Base-by-base conservation (phyloP, 345 rosid species). In the Lepidium sativum region DNA sequence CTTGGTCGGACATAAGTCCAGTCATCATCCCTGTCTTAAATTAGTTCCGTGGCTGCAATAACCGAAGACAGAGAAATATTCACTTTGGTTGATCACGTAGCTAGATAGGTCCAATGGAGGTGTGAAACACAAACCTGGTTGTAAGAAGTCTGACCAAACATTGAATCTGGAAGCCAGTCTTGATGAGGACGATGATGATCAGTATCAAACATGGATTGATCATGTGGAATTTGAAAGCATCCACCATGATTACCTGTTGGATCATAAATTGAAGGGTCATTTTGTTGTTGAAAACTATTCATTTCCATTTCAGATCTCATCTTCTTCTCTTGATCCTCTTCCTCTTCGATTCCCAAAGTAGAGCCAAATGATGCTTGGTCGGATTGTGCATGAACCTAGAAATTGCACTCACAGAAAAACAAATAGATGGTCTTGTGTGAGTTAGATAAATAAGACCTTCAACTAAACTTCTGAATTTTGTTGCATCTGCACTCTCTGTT, bases 91-190 rank as follows among this genome's bases (percentile, higher is more conserved):
- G 16, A 52, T 44, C 68, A 67, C 52, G 38, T 43, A 37, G 21
- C 18, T 43, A 57, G 40, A 10, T 43, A 33, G 14, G 43, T 65
- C 3, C 6, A 35, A 59, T 5, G 12, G 40, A 50, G 52, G 18
- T 40, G 43, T 40, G 37, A 44, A 74, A 68, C 35, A 58, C 76
- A 74, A 67, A 84, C 92, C 88, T 85, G 87, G 69, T 75, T 80
- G 80, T 81, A 83, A 47, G 83, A 70, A 73, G 74, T 77, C 33
- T 79, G 87, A 14, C 80, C 83, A 61, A 81, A 84, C 79, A 86
- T 74, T 31, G 86, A 65, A 69, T 78, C 80, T 80, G 67, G 79
- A 78, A 32, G 77, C 85, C 70, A 62, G 11, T 42, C 57, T 48
- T 59, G 84, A 45, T 39, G 84, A 70, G 74, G 83, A n/a, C 54